These are phyloP conservation scores for Monocercomonoides exilis DNA, from an alignment of 78 protist genomes.

Conservation along the genomic window DNA sequence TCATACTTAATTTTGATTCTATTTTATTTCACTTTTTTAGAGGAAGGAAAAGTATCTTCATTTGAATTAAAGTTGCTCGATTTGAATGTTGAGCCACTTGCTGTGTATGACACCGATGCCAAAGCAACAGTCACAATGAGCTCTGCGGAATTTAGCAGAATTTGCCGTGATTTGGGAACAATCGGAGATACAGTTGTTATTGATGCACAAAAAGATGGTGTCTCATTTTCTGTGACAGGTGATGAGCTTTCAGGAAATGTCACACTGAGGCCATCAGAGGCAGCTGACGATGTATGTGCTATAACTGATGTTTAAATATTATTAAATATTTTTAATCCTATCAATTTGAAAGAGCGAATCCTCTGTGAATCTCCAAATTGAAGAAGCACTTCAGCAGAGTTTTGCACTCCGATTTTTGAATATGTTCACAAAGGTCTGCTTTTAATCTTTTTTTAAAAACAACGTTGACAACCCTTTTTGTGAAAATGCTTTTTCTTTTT, in stretches of 20 bases:
- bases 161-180: constrained; percentile 73
- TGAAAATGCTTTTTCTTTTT: neutral
- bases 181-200: constrained; percentile 82
- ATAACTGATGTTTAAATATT: too few relatives aligned
- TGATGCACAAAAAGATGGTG: constrained; percentile 67
- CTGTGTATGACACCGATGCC: constrained; percentile 83
- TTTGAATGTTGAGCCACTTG: constrained; percentile 81
- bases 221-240: constrained; percentile 75
- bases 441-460: neutral
- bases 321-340: too few relatives aligned
- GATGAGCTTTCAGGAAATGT: constrained; percentile 59
- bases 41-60: constrained; percentile 61
- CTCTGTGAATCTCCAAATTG: constrained; percentile 38
- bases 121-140: constrained; percentile 60
- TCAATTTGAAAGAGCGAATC: constrained; percentile 33
- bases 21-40: too few relatives aligned
- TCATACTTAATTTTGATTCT: too few relatives aligned
- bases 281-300: neutral
- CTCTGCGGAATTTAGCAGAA: constrained; percentile 80
- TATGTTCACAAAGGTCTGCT: constrained; percentile 66
- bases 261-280: neutral
- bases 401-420: constrained; percentile 83
- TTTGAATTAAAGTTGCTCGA: constrained; percentile 86
- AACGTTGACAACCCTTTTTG: neutral
- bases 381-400: constrained; percentile 63